Evolutionary conservation across 2,329 filamentous ascomycete species (phyloP).

Genomic region (Colletotrichum australisinense): DNA sequence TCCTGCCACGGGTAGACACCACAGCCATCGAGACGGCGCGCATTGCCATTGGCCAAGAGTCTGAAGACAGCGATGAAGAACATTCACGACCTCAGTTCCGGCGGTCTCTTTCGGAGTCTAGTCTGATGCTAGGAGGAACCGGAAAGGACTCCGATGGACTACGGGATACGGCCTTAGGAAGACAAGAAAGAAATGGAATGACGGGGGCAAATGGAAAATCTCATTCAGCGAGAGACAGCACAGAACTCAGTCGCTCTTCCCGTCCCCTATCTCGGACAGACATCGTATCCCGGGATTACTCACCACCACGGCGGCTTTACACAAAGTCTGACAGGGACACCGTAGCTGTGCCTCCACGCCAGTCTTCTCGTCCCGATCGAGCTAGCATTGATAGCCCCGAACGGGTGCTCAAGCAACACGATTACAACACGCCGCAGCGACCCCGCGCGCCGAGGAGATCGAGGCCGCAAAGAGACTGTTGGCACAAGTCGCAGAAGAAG

Average conservation of each 20-base stretch:
- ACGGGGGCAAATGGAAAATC: background rate
- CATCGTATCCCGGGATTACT: background rate
- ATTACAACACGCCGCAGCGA: constrained; percentile 12
- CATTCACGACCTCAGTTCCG: background rate
- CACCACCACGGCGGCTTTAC: background rate
- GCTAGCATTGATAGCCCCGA: constrained; percentile 6
- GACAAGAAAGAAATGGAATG: background rate
- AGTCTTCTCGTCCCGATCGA: constrained; percentile 20
- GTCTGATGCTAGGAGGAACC: background rate
- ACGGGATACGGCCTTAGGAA: background rate
- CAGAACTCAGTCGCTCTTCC: background rate
- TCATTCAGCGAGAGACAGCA: background rate
- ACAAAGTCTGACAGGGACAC: background rate
- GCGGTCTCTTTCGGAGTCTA: constrained; percentile 20
- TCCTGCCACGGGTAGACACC: constrained; percentile 22
- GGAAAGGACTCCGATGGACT: background rate
- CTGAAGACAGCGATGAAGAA: constrained; percentile 8
- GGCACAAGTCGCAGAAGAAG: constrained; percentile 14
- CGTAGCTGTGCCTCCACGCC: background rate
- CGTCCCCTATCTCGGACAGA: constrained; percentile 19
- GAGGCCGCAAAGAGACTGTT: constrained; percentile 24
- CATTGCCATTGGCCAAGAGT: background rate
- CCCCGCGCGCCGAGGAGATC: constrained; percentile 26
- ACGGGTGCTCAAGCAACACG: background rate
- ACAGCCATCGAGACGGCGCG: constrained; percentile 15